Base-by-base conservation (phyloP, 441 rosid species). In the Populus hybrid region DNA sequence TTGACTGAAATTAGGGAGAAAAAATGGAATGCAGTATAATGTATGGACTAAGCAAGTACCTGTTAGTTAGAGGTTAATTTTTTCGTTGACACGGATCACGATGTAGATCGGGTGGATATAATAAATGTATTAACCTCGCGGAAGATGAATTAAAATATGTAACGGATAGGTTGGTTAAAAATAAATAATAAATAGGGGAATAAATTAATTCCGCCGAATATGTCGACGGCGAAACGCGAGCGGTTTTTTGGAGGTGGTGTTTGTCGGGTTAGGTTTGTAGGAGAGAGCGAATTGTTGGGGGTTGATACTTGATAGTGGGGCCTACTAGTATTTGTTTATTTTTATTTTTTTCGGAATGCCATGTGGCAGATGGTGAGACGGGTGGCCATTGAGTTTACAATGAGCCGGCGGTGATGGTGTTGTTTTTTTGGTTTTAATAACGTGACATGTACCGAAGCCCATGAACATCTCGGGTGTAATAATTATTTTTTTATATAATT, bases 101-200 rank as follows among this genome's bases (percentile, higher is more conserved):
- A 81, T 78, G 81, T 28, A 59, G 87, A 86, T 87, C 89, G 12
- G 72, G 72, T 73, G 88, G 86, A 30, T 30, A 30, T 84, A 78
- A 75, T 71, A 64, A 88, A 82, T 78, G 87, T 65, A 61, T 38
- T 73, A 59, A 74, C 67, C 36, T 32, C 28, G 65, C 40, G 50
- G 21, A 36, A 32, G n/a, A 16, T 16, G 21, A 53, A 18, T 18
- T 53, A 53, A 16, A 53, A 53, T 53, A 6, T 53, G 61, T 53
- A 53, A 24, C 20, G 20, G 65, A 40, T 16, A 20, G 61, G 18
- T 18, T 20, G 21, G 16, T 53, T 5, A 5, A 16, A 50, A 16
- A 12, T 30, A 26, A 2, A 24, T 34, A 69, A 71, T 38, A 61
- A 67, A 65, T 65, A 74, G 6, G 61, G 61, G 7, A 24, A 71